Evolutionary conservation across 2,329 filamentous ascomycete species (phyloP), one percentile per base, ranked within the genome.

Genomic region (Emmonsia crescens): DNA sequence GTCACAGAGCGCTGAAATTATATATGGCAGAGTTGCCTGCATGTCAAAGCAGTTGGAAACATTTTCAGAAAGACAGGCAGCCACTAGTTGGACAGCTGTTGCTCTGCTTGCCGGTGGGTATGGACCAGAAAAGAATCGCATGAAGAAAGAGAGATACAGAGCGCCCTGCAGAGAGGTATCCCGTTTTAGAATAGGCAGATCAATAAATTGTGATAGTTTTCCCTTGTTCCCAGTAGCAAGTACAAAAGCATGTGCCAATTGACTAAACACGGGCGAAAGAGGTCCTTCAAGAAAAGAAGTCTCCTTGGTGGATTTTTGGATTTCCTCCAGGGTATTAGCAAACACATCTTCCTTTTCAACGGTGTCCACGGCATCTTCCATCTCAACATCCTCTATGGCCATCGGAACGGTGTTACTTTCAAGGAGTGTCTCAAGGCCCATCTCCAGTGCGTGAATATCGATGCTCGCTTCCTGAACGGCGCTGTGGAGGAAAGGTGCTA

Each of bases 21-120:
- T 79, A 74, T 96, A 96, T 2, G 93, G 93, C n/a, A 96, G 71
- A 21, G 96, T 73, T 12, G 85, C 83, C 71, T 97, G 93, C 57
- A 92, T 80, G 71, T 96, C 89, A 24, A 77, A 77, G 27, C 70
- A 73, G 60, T 77, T 78, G 62, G 82, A 79, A 16, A 75, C 74
- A 10, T 75, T 73, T 60, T 83, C 82, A 52, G 63, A 65, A 21
- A 91, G 72, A 31, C 80, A 78, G 36, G 78, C 78, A 63, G 85
- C 83, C 16, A 85, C 82, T 69, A 85, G 80, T 48, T 86, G 84
- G 57, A 96, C 75, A 12, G 91, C 89, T 9, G 85, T 82, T 60
- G 83, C 80, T 64, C 89, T 85, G 2, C 85, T 86, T 54, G 89
- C 76, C 1, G 84, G 84, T 6, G 89, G 87, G 69, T 87, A 87